A percentile compares a stretch with the other conserved stretches of the same genome.
Conservation (phyloP, 331 rosid species). For the Cydonia oblonga region DNA sequence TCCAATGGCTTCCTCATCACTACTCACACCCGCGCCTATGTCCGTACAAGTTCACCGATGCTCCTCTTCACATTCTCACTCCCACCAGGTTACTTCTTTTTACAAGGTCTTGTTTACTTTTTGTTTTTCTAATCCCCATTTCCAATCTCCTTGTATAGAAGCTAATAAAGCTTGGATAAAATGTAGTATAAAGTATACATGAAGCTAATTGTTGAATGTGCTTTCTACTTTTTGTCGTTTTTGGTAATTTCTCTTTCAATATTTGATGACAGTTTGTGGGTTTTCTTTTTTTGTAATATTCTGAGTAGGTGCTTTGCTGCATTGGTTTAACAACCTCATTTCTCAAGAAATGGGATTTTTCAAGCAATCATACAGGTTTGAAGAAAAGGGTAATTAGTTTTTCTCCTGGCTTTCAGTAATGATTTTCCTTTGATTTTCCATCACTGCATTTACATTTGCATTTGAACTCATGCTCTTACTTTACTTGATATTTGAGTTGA, state of each 20-base stretch:
- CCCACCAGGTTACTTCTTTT: slow-evolving; percentile 18
- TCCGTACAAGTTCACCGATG: slow-evolving; percentile 8
- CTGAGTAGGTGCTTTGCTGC: slow-evolving; percentile 1
- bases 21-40: slow-evolving; percentile 17
- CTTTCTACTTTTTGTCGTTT: too few relatives aligned
- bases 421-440: not conserved
- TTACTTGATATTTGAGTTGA: too few relatives aligned
- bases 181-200: not conserved
- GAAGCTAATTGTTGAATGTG: not conserved
- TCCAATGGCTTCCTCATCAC: slow-evolving; percentile 18
- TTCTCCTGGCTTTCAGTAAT: not conserved
- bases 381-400: slow-evolving; percentile 44
- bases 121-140: too few relatives aligned
- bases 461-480: too few relatives aligned
- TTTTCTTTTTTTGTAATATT: not conserved
- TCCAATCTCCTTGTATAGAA: not conserved
- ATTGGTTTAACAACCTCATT: slow-evolving; percentile 10
- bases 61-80: slow-evolving; percentile 8
- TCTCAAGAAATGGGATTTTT: slow-evolving; percentile 18
- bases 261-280: not conserved
- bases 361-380: slow-evolving; percentile 7
- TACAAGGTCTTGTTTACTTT: not conserved
- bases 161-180: not conserved
- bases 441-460: not conserved
- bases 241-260: not conserved